Evolutionary conservation across 2,329 filamentous ascomycete genomes (phyloP).

Genomic region (Venturia aucupariae): DNA sequence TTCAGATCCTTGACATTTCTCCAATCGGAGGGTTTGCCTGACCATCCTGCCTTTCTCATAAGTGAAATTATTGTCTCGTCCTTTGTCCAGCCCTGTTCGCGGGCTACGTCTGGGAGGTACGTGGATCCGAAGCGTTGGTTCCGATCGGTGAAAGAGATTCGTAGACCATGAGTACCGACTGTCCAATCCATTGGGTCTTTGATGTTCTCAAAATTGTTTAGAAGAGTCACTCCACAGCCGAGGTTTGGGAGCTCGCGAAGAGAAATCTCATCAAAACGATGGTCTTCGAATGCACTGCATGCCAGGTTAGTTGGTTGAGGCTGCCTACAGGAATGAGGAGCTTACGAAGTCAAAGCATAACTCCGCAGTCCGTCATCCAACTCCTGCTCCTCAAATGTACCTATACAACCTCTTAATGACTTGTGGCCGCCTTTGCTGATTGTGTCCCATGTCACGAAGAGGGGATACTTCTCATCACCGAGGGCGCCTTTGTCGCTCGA

Average conservation of each 20-base stretch:
- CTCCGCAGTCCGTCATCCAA: slow-evolving; percentile 63
- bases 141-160: slow-evolving; percentile 72
- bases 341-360: slow-evolving; percentile 73
- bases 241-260: slow-evolving; percentile 29
- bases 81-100: slow-evolving; percentile 90
- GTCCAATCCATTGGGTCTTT: slow-evolving; percentile 72
- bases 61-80: slow-evolving; percentile 84
- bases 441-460: slow-evolving; percentile 95
- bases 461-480: slow-evolving; percentile 49
- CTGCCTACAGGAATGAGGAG: background rate
- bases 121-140: slow-evolving; percentile 71
- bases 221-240: slow-evolving; percentile 56
- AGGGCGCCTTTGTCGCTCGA: slow-evolving; percentile 24
- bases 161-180: slow-evolving; percentile 75
- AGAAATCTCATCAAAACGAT: slow-evolving; percentile 51
- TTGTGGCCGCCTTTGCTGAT: slow-evolving; percentile 51
- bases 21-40: slow-evolving; percentile 59
- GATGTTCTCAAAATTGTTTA: slow-evolving; percentile 75
- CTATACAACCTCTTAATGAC: slow-evolving; percentile 84
- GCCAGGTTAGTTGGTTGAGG: slow-evolving; percentile 3
- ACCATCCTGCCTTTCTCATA: slow-evolving; percentile 93
- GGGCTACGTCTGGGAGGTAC: slow-evolving; percentile 84
- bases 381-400: slow-evolving; percentile 75
- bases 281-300: slow-evolving; percentile 52
- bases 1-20: slow-evolving; percentile 62